Base-by-base conservation (phyloP, 306 rosid species). In the Senna tora region DNA sequence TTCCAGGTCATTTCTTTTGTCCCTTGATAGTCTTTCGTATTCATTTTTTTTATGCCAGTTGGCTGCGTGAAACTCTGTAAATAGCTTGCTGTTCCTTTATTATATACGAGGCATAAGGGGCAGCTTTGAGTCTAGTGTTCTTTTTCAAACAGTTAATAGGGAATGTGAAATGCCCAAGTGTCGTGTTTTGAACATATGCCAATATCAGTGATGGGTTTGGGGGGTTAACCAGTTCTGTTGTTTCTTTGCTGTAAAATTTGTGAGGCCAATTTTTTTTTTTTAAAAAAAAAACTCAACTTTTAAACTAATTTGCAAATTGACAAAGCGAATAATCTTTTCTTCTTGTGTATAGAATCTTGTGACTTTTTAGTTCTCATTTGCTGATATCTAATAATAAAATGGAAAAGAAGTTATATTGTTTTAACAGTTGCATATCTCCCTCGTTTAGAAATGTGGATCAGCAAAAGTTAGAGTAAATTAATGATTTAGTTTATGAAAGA, bases 21-120 rank as follows among this genome's bases (percentile, higher is more conserved):
- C 75, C 72, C 64, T 14, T 70, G 63, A 80, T 46, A 56, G 76
- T 72, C 65, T 70, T 73, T 16, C 46, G 62, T 21, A 79, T 86
- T 84, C 74, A 68, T 72, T 78, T 77, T 78, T 78, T 83, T 75
- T 77, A 60, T 79, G 88, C 84, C 83, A 38, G 52, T 76, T 62
- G 82, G 80, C 87, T 65, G 80, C 88, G 85, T 79, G 86, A 82
- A 72, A 82, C 77, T 75, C 10, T 80, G 91, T 87, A 90, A 82
- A 87, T 90, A 90, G 88, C 67, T 71, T 80, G 84, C 17, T 79
- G 83, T 67, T 80, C 80, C 84, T 78, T 58, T 62, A 65, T 75
- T 55, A 72, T 53, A 80, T 79, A 79, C 59, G 39, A 59, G 76
- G 69, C 63, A 39, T 30, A 74, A 75, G 85, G 79, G 72, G 76